Evolutionary conservation across 441 rosid species (phyloP).

Genomic region (Arabidopsis hybrid): DNA sequence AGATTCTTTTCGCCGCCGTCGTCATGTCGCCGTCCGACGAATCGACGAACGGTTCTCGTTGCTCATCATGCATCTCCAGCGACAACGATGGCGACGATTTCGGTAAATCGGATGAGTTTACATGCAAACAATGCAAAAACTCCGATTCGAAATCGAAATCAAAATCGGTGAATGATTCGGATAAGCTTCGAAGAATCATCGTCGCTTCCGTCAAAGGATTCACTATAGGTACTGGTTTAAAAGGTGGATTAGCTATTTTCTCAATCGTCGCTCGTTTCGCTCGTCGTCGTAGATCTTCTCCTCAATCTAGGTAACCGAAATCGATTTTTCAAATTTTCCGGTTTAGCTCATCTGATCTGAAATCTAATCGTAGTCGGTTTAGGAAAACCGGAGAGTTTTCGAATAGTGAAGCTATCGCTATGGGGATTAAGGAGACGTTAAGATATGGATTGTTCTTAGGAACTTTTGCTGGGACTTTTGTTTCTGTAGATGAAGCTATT

Average conservation of each 20-base stretch:
- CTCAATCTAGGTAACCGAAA: constrained; percentile 49
- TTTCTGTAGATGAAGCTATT: constrained; percentile 78
- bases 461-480: constrained; percentile 90
- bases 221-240: constrained; percentile 90
- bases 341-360: constrained; percentile 6
- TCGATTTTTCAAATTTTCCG: not conserved
- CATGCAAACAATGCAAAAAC: constrained; percentile 51
- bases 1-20: not conserved
- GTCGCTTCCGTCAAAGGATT: constrained; percentile 81
- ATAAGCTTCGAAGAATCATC: constrained; percentile 67
- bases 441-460: constrained; percentile 94
- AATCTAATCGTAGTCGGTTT: constrained; percentile 9
- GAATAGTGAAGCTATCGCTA: constrained; percentile 65
- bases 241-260: constrained; percentile 90
- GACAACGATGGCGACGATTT: constrained; percentile 6
- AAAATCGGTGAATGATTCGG: constrained; percentile 51
- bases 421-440: constrained; percentile 84
- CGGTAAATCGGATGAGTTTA: constrained; percentile 27
- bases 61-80: constrained; percentile 29
- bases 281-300: constrained; percentile 56
- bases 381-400: constrained; percentile 70
- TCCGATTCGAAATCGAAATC: constrained; percentile 37
- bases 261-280: constrained; percentile 71
- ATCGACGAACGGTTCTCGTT: constrained; percentile 26
- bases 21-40: constrained; percentile 46